A percentile compares a stretch with the other conserved stretches of the same genome.
phyloP scores from a whole-genome alignment of 306 rosid species.

The Crotalaria pallida region DNA sequence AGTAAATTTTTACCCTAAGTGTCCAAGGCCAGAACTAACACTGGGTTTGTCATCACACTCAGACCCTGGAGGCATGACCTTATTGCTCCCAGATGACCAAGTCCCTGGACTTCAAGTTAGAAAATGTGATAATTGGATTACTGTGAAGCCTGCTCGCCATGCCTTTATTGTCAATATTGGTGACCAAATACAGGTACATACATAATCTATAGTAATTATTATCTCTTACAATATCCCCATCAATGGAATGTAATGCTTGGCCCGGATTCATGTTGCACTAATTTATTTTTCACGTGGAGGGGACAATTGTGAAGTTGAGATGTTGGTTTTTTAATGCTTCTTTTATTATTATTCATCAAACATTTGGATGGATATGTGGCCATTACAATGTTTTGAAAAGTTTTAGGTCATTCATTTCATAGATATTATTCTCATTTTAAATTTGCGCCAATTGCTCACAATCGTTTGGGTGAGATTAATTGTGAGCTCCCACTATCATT shows the following conservation, averaged over 20 bases:
- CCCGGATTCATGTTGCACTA: background rate
- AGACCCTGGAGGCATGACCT: constrained; percentile 91
- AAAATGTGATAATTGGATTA: constrained; percentile 54
- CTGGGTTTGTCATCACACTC: constrained; percentile 86
- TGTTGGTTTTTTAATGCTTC: background rate
- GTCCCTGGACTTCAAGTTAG: constrained; percentile 85
- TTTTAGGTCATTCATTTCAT: background rate
- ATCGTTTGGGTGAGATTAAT: background rate
- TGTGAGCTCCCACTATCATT: no score
- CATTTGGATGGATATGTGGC: background rate
- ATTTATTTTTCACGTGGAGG: constrained; percentile 35
- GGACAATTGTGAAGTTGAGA: constrained; percentile 2
- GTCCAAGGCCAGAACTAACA: constrained; percentile 77
- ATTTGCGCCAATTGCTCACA: background rate
- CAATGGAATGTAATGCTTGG: constrained; percentile 5
- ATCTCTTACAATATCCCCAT: background rate
- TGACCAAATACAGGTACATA: constrained; percentile 80
- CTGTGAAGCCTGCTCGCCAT: constrained; percentile 71
- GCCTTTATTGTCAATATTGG: constrained; percentile 88
- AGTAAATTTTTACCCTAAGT: constrained; percentile 76
- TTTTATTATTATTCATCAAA: background rate
- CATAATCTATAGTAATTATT: background rate
- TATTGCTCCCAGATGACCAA: constrained; percentile 57
- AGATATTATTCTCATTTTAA: background rate
- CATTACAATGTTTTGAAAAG: background rate